Evolutionary conservation across 1,139 yeast species (phyloP), one percentile per base, ranked within the genome.

Genomic region (Zygosaccharomyces sapae): DNA sequence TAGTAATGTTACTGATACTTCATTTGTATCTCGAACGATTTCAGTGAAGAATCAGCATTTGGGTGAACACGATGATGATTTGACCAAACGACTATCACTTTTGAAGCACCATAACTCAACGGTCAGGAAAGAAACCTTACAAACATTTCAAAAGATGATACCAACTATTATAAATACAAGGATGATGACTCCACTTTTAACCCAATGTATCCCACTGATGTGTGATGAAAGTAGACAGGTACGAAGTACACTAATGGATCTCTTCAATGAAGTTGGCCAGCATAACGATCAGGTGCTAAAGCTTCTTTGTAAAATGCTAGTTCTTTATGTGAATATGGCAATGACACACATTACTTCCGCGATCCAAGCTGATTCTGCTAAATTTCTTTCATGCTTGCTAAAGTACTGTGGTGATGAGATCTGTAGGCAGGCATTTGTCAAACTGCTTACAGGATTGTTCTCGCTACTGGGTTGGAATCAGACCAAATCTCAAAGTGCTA

Each of bases 291-390:
- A 79, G 5, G 70, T 81, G n/a, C 69, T 86, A 50, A 79, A 77
- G 49, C 71, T 89, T 19, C 94, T 90, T 66, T 74, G 83, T 43
- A 73, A 81, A 29, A 70, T 83, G 4, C 67, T 90, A 2, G 75
- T 86, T 30, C 71, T 92, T 29, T 90, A 86, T 62, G 74, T 90
- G n/a, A 86, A 86, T 58, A 83, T 94, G 45, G 95, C 96, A 10
- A 92, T 92, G 97, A 86, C 97, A 13, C 97, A 92, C 62, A 84
- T 92, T 38, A 77, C 76, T 33, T 83, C 90, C 0, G 81, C 80
- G 6, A 80, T 89, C 33, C 76, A 95, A 41, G 77, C 79, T 45
- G 85, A 83, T 54, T 79, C 94, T 3, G 78, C 92, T 0, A 75
- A 74, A 49, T 83, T 82, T 55, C 68, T 89, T 31, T 71, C 71